Base-by-base conservation (phyloP, 1,284 basidiomycete genomes). In the Rhodotorula sp. region DNA sequence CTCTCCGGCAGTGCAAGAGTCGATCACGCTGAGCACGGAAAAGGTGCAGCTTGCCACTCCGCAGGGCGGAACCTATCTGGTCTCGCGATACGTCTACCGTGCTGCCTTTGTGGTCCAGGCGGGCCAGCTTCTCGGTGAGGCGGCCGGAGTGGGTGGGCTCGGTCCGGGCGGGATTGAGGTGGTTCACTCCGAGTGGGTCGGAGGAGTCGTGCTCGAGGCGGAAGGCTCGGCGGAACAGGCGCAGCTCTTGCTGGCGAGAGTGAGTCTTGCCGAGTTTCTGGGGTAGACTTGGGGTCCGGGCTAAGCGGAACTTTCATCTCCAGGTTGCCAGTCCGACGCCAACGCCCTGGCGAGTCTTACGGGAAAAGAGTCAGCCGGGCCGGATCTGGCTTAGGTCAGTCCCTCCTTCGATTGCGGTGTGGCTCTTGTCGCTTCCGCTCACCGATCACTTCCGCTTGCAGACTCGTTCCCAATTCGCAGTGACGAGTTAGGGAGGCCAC, bases 81-180 rank as follows among this genome's bases (percentile, higher is more conserved):
- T 83, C 69, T 78, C 79, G 47, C 80, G 80, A 67, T 83, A 81
- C 79, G 79, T 84, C 46, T 83, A 84, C 74, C 77, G 82, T 6
- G 79, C 80, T 1, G 73, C 73, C n/a, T 76, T 81, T 60, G 73
- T 68, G 31, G 64, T 81, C 49, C 43, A 61, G 26, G 56, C 68
- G 0, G 76, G 69, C 15, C 46, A 65, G 29, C 58, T 76, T 29
- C 47, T 77, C 54, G 68, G 71, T 18, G 48, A 39, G 0, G 61
- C 39, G 2, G 67, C 68, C 6, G 69, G 64, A 15, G 64, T 59
- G 7, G 69, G 65, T 47, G 71, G 71, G 0, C 29, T 31, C 3
- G 67, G 74, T 4, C 57, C 70, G 0, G 77, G 70, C n/a, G 76
- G 71, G 1, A 63, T 76, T 20, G 78, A 80, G 7, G 62, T 74